phyloP scores from a whole-genome alignment of 1,139 yeast genomes.

The Suhomyces maxii region DNA sequence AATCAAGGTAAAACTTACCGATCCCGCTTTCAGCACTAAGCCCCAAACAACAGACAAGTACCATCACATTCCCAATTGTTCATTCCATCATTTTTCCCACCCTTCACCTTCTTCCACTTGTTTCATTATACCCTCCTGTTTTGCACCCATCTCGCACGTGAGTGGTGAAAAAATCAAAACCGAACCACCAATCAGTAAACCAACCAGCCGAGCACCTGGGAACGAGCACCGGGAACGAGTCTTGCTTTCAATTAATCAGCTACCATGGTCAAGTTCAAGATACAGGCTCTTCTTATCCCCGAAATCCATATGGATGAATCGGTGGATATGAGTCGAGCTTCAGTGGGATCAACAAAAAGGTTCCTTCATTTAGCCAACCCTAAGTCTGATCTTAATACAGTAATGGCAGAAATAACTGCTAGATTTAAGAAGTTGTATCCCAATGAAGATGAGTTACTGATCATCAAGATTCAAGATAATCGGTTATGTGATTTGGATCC shows the following conservation, averaged over 20 bases:
- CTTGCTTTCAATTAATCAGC: not conserved
- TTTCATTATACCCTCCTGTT: too few relatives aligned
- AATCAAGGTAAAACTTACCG: too few relatives aligned
- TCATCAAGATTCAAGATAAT: constrained; percentile 61
- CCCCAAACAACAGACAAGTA: too few relatives aligned
- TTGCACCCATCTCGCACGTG: not conserved
- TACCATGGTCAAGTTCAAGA: constrained; percentile 31
- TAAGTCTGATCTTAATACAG: constrained; percentile 41
- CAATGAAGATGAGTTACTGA: constrained; percentile 49
- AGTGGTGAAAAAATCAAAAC: constrained; percentile 1
- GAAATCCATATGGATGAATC: constrained; percentile 18
- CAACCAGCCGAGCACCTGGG: not conserved
- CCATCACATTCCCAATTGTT: too few relatives aligned
- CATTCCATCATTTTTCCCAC: too few relatives aligned
- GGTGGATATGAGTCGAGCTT: constrained; percentile 12
- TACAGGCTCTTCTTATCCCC: constrained; percentile 45
- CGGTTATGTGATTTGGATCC: constrained; percentile 76
- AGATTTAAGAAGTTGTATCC: constrained; percentile 67
- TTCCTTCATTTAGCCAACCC: constrained; percentile 63
- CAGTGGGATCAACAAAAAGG: constrained; percentile 14
- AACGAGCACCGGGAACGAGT: not conserved
- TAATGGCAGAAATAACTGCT: constrained; percentile 49
- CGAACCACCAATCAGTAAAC: not conserved
- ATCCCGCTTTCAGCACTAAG: too few relatives aligned
- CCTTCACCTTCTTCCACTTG: too few relatives aligned